Evolutionary conservation across 2,329 filamentous ascomycete genomes (phyloP).

Genomic region (Leptographium procerum): DNA sequence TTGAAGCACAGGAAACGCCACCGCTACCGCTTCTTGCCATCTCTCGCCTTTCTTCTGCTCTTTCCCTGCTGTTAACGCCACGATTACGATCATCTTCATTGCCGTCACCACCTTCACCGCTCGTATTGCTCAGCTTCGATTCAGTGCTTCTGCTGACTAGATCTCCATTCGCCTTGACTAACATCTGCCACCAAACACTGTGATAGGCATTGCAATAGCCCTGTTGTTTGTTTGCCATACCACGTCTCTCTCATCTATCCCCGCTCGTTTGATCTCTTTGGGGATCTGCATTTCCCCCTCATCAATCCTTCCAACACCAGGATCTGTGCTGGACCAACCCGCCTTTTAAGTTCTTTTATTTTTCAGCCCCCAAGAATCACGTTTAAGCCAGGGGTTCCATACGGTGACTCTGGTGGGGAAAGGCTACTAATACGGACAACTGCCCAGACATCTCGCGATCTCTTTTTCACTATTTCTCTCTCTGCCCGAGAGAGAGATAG

Average conservation of each 20-base stretch:
- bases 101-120: background rate
- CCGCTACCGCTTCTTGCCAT: background rate
- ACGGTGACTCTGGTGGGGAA: too few species aligned
- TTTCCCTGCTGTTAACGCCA: background rate
- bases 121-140: background rate
- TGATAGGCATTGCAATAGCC: background rate
- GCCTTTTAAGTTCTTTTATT: too few species aligned
- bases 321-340: background rate
- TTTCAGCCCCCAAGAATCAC: too few species aligned
- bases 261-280: background rate
- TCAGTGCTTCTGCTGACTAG: background rate
- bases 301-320: background rate
- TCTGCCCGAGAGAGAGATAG: background rate
- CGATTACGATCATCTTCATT: background rate
- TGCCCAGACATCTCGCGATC: background rate
- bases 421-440: background rate
- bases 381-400: too few species aligned
- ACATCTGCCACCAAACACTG: background rate
- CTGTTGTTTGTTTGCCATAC: background rate
- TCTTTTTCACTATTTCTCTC: background rate
- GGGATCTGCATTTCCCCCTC: background rate
- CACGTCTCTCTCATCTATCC: background rate
- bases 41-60: background rate
- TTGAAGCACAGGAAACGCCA: conserved; percentile 1
- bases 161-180: background rate